These are phyloP conservation scores for Deuterostichococcus epilithicus DNA, from an alignment of 139 green algal species.

Conservation along the genomic window DNA sequence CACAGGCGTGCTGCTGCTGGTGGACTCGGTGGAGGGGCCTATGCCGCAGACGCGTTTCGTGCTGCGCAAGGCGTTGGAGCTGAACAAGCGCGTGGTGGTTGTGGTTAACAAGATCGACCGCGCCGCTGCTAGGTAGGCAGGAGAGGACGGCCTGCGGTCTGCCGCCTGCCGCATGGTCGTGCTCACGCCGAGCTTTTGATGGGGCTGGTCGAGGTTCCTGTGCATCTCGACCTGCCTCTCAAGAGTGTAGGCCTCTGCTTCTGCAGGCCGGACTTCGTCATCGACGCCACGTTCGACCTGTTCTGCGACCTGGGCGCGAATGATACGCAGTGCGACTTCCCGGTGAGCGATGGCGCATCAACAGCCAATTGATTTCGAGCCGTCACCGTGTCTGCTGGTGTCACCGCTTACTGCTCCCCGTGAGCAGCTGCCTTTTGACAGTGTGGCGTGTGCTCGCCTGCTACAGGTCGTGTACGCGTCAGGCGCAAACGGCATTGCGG, in stretches of 20 bases:
- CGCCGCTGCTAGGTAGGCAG: slow-evolving; percentile 41
- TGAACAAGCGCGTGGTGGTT: slow-evolving; percentile 95
- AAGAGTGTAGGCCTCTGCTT: not conserved
- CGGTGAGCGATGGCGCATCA: no score
- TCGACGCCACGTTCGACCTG: slow-evolving; percentile 91
- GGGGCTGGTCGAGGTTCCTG: not conserved
- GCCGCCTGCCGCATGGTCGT: not conserved
- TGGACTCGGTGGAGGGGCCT: slow-evolving; percentile 94
- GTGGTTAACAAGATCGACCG: slow-evolving; percentile 99
- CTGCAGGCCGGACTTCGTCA: slow-evolving; percentile 75
- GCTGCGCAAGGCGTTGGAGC: slow-evolving; percentile 89
- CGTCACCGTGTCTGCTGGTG: no score
- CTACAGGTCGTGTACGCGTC: slow-evolving; percentile 83
- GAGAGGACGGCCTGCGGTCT: not conserved
- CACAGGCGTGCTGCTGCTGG: slow-evolving; percentile 91
- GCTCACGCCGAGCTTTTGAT: not conserved
- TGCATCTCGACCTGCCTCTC: not conserved
- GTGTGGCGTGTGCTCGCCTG: no score
- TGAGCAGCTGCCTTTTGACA: no score
- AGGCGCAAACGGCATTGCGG: slow-evolving; percentile 87
- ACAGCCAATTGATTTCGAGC: no score
- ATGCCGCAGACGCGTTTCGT: slow-evolving; percentile 99
- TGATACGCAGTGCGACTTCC: slow-evolving; percentile 96
- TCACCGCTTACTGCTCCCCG: no score
- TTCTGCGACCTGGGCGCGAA: slow-evolving; percentile 92